Conservation (phyloP, 2,329 filamentous ascomycete species). For the Dryadomyces sulphureus region DNA sequence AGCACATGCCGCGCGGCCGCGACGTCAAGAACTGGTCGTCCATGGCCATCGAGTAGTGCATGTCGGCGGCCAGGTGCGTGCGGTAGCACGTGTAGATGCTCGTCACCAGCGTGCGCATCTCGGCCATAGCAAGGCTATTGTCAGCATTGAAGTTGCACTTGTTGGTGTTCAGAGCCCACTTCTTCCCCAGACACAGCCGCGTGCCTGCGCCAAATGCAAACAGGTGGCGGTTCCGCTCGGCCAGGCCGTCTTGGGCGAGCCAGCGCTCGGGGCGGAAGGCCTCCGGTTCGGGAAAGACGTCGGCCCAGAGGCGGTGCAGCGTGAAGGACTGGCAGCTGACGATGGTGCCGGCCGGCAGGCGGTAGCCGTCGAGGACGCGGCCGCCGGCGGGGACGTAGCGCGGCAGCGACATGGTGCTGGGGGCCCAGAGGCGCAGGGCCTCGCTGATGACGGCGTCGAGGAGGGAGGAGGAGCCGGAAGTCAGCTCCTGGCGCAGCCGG, state of each 20-base stretch:
- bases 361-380: slow-evolving; percentile 13
- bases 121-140: slow-evolving; percentile 3
- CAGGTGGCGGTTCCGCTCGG: not conserved
- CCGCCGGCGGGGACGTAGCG: slow-evolving; percentile 8
- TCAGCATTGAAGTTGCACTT: not conserved
- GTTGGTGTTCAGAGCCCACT: not conserved
- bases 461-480: slow-evolving; percentile 10
- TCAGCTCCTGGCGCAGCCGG: not conserved
- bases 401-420: slow-evolving; percentile 12
- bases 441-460: slow-evolving; percentile 19
- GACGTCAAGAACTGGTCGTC: slow-evolving; percentile 4
- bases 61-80: slow-evolving; percentile 1
- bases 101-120: slow-evolving; percentile 2
- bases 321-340: slow-evolving; percentile 18
- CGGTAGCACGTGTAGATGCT: slow-evolving; percentile 1
- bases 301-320: slow-evolving; percentile 16
- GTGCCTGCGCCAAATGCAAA: slow-evolving; percentile 5
- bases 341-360: slow-evolving; percentile 16
- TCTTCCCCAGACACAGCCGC: slow-evolving; percentile 4
- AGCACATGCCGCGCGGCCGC: slow-evolving; percentile 4
- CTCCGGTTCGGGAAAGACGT: slow-evolving; percentile 17
- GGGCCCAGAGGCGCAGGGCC: slow-evolving; percentile 15
- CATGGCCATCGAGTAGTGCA: slow-evolving; percentile 3
- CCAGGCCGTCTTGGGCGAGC: slow-evolving; percentile 8
- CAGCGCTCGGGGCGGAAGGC: slow-evolving; percentile 22